Conservation (phyloP, 345 rosid genomes). For the Brassica cretica region DNA sequence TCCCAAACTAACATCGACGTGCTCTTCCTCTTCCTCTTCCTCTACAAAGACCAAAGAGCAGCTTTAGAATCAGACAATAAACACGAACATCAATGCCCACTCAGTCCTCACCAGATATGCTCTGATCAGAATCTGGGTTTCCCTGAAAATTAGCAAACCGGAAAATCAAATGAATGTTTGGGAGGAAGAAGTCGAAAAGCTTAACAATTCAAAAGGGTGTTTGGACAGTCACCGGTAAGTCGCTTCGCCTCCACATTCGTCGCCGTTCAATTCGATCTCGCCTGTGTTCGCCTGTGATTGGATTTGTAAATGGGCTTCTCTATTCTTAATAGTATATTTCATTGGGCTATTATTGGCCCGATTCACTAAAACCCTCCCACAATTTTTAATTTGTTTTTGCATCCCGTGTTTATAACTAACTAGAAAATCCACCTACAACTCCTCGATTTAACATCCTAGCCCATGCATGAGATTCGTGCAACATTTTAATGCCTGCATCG, state of each 20-base stretch:
- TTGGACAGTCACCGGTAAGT: conserved; percentile 34
- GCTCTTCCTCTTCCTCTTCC: conserved; percentile 48
- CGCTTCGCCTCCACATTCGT: conserved; percentile 63
- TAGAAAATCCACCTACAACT: not conserved
- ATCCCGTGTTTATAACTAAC: not conserved
- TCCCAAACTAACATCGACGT: conserved; percentile 32
- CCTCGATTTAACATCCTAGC: not conserved
- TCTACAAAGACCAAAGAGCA: conserved; percentile 22
- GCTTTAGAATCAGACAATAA: conserved; percentile 1
- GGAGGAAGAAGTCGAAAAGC: not conserved
- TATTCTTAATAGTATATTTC: not conserved
- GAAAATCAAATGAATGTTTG: not conserved
- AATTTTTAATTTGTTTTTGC: not conserved
- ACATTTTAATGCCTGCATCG: not conserved
- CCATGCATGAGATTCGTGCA: not conserved
- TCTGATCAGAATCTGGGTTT: conserved; percentile 61
- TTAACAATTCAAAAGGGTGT: not conserved
- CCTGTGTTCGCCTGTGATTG: conserved; percentile 14
- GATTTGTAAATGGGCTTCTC: not conserved
- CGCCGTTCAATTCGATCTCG: conserved; percentile 23
- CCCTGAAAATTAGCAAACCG: conserved; percentile 40
- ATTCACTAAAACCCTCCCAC: not conserved
- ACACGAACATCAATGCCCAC: conserved; percentile 27
- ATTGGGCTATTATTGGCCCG: conserved; percentile 17
- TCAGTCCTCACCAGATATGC: conserved; percentile 58